Evolutionary conservation across 2,329 filamentous ascomycete genomes (phyloP), one percentile per base, ranked within the genome.

Genomic region (Neofusicoccum cordaticola): DNA sequence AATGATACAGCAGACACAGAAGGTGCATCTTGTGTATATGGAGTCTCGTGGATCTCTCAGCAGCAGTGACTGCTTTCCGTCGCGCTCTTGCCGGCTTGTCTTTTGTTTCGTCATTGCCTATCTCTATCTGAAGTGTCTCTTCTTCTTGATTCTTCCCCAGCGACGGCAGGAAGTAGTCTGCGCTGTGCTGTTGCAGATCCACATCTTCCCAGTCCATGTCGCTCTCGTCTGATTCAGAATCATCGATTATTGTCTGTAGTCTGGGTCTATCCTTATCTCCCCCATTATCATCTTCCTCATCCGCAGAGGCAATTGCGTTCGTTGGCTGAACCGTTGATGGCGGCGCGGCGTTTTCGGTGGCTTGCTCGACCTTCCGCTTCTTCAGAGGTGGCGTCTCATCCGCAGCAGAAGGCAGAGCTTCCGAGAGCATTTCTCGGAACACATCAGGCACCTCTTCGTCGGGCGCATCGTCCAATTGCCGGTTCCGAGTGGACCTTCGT

Each of bases 1-100:
- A 84, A 75, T 98, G 92, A 9, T 88, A 86, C 15, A 99, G 78
- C 1, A 99, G 82, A 73, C 92, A 96, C 13, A 97, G 79, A 0
- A 98, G 69, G 77, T 99, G 93, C 67, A 88, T 82, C 76, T 94
- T 96, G 76, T 99, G 95, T n/a, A 93, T 83, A 60, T 92, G 85
- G 35, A 95, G 75, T 19, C 93, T 86, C 35, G 83, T 73, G 52
- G 82, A 84, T 67, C 83, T 87, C 67, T 90, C 88, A 0, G 81
- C 80, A 6, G 80, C 80, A 1, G 85, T 85, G 15, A 84, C 78
- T 19, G 84, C 82, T 66, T 83, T 86, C 61, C 84, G 79, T 67
- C 81, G 79, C 34, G 72, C 66, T 62, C 71, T 73, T 56, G 70
- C 70, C 66, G 69, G 72, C 22, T 77, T 80, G 15, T 79, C 65